Percentiles rank a stretch among this genome's conserved stretches.
Evolutionary conservation across 345 rosid species (phyloP).

Genomic region (Psidium friedrichsthalianum): DNA sequence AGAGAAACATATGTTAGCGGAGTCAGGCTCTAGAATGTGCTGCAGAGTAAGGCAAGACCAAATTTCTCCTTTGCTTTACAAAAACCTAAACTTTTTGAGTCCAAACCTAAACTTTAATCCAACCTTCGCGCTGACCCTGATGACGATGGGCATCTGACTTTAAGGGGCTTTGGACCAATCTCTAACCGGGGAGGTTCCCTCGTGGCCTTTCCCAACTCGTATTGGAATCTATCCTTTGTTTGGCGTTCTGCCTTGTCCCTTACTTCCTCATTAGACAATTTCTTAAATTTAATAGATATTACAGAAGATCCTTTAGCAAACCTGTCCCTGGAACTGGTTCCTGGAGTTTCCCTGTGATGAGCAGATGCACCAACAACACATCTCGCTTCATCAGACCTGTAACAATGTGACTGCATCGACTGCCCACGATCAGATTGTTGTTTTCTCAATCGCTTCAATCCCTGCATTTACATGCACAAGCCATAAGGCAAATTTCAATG

Average conservation of each 20-base stretch:
- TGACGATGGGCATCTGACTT: slow-evolving; percentile 46
- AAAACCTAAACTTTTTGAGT: slow-evolving; percentile 1
- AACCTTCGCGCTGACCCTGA: slow-evolving; percentile 30
- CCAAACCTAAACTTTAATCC: slow-evolving; percentile 1
- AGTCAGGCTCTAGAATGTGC: slow-evolving; percentile 27
- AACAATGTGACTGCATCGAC: slow-evolving; percentile 12
- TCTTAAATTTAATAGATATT: slow-evolving; percentile 40
- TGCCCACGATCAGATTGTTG: slow-evolving; percentile 26
- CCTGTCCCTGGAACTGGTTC: slow-evolving; percentile 15
- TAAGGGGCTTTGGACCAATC: slow-evolving; percentile 53
- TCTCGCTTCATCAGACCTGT: slow-evolving; percentile 18
- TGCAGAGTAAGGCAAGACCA: slow-evolving; percentile 13
- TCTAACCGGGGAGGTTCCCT: slow-evolving; percentile 30
- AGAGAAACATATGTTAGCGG: slow-evolving; percentile 36
- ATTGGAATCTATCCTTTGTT: slow-evolving; percentile 15
- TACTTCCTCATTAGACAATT: slow-evolving; percentile 17
- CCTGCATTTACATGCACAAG: slow-evolving; percentile 17
- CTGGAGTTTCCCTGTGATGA: slow-evolving; percentile 21
- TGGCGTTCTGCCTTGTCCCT: slow-evolving; percentile 17
- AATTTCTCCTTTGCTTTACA: slow-evolving; percentile 3
- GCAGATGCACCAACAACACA: not conserved
- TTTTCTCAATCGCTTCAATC: slow-evolving; percentile 52
- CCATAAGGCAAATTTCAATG: not conserved
- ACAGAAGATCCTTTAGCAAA: slow-evolving; percentile 18
- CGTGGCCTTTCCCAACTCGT: slow-evolving; percentile 20